These are phyloP conservation scores for Diaporthe sp. DNA, from an alignment of 2,329 filamentous ascomycete species.

Conservation along the genomic window DNA sequence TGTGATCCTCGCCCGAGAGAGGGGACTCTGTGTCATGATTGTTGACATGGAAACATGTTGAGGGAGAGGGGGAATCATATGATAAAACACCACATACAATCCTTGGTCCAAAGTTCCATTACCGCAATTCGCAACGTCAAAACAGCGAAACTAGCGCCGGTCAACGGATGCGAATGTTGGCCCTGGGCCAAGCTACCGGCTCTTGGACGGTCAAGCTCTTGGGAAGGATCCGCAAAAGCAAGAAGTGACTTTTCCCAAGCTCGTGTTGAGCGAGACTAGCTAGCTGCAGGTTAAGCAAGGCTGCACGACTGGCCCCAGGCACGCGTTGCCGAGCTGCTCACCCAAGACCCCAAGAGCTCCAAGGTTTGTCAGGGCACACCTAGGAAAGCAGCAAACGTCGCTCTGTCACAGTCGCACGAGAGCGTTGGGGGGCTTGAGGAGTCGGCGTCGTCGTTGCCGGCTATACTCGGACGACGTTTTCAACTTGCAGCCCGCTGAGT, in stretches of 20 bases:
- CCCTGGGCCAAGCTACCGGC: slow-evolving; percentile 23
- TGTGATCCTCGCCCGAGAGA: not conserved
- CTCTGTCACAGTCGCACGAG: slow-evolving; percentile 10
- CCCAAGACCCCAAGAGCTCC: not conserved
- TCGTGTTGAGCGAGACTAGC: slow-evolving; percentile 39
- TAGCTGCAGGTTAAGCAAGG: slow-evolving; percentile 38
- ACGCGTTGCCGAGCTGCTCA: slow-evolving; percentile 6
- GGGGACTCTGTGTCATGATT: not conserved
- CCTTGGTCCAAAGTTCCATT: not conserved
- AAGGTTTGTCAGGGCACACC: not conserved
- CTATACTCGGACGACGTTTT: slow-evolving; percentile 13
- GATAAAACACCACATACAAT: not conserved
- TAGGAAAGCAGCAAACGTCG: not conserved
- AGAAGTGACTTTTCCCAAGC: slow-evolving; percentile 34
- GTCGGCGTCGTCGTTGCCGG: slow-evolving; percentile 1
- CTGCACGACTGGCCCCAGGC: slow-evolving; percentile 30
- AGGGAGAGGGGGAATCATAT: slow-evolving; percentile 1
- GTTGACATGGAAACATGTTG: not conserved
- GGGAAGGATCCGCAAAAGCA: slow-evolving; percentile 24
- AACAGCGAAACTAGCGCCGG: slow-evolving; percentile 24
- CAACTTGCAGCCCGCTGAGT: slow-evolving; percentile 14
- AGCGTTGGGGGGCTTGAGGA: slow-evolving; percentile 18
- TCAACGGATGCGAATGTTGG: slow-evolving; percentile 8
- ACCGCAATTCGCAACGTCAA: not conserved
- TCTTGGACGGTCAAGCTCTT: not conserved